Base-by-base conservation (phyloP, 2,329 filamentous ascomycete species). In the Leptodontidium sp. region DNA sequence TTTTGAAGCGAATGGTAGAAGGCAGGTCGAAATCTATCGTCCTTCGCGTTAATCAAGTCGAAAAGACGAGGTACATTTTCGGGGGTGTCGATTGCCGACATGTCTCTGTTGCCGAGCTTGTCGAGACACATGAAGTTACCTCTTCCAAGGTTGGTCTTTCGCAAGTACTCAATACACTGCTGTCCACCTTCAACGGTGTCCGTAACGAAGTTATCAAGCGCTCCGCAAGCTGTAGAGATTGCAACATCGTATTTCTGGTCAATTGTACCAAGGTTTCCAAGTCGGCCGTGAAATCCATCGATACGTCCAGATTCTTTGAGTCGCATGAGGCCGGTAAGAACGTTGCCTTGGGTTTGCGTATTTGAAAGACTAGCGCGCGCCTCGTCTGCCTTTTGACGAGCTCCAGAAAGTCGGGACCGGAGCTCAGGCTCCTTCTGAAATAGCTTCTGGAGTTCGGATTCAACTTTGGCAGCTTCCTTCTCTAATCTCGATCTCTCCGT, bases 41-140 rank as follows among this genome's bases (percentile, higher is more conserved):
- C 90, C 81, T 97, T 97, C 24, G 94, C 88, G 78, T 91, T 93
- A 77, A 99, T 91, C 0, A 99, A 84, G 77, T 99, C 97, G 76
- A 98, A 99, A 1, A 99, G 85, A 26, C 96, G 89, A 21, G 95
- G 95, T 7, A 96, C 95, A 75, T 93, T 91, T 80, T 99, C 96
- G 0, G 96, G 96, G 0, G 96, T 99, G 68, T 92, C 86, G 64
- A 98, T 94, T 0, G 88, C 83, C 1, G 90, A 90, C 75, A 98
- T 83, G 76, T 97, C 93, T 64, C 93, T 89, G 40, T 87, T 85
- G 29, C 93, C 89, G 61, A 98, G 84, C 78, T 95, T 94, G 80
- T 99, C 93, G 17, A 99, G 86, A 73, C 96, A 93, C 76, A 99
- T 98, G 79, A 99, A 98, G 82, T 98, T 98, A 69, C 94, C 96